A percentile compares a stretch with the other conserved stretches of the same genome.
phyloP scores from a whole-genome alignment of 495 filamentous ascomycete genomes.

The Daldinia bambusicola region DNA sequence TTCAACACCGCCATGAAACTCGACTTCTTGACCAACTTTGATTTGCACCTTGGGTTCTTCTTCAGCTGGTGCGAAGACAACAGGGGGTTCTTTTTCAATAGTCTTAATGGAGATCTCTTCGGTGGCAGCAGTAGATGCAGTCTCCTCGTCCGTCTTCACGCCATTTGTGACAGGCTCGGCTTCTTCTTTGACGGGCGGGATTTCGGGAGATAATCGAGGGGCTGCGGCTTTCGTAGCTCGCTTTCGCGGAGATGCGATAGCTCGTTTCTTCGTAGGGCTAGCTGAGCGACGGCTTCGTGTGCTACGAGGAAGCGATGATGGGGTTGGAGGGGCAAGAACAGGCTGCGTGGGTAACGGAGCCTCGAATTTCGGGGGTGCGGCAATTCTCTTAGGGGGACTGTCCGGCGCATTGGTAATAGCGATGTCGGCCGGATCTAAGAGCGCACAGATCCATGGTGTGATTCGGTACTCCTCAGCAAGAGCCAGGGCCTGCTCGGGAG shows the following conservation, averaged over 20 bases:
- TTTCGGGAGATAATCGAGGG: slow-evolving; percentile 52
- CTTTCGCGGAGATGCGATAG: slow-evolving; percentile 72
- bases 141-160: slow-evolving; percentile 49
- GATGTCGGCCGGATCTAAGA: slow-evolving; percentile 82
- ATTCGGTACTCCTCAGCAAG: slow-evolving; percentile 85
- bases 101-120: slow-evolving; percentile 54
- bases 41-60: slow-evolving; percentile 72
- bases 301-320: slow-evolving; percentile 54
- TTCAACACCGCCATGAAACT: slow-evolving; percentile 71
- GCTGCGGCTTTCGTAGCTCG: slow-evolving; percentile 68
- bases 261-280: slow-evolving; percentile 63
- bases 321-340: slow-evolving; percentile 56
- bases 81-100: slow-evolving; percentile 54
- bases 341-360: slow-evolving; percentile 48
- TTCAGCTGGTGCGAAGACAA: slow-evolving; percentile 58
- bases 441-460: slow-evolving; percentile 85
- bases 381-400: slow-evolving; percentile 71
- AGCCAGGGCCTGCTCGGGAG: slow-evolving; percentile 80
- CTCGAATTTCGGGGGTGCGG: slow-evolving; percentile 74
- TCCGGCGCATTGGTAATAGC: slow-evolving; percentile 54
- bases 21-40: slow-evolving; percentile 72
- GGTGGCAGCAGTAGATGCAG: slow-evolving; percentile 41
- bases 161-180: slow-evolving; percentile 47
- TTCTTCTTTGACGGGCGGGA: slow-evolving; percentile 44
- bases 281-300: slow-evolving; percentile 63